Percentiles rank a stretch among this genome's conserved stretches.
phyloP scores from a whole-genome alignment of 257 asterid genomes.

The Jacaranda copaia region DNA sequence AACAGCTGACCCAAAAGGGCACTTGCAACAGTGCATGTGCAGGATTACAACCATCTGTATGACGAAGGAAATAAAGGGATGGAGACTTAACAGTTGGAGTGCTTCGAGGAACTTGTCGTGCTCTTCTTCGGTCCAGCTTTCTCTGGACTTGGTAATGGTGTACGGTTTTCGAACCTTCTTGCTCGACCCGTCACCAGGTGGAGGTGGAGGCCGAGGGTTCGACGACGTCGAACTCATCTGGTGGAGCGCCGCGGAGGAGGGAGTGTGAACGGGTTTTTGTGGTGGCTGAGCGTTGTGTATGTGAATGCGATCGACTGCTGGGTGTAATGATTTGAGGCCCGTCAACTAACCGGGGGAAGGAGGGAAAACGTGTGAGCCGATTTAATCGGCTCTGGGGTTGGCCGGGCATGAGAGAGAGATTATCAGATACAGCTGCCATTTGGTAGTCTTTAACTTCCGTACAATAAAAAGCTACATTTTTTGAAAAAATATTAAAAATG shows the following conservation, averaged over 20 bases:
- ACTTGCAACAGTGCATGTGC: neutral
- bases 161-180: constrained; percentile 85
- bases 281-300: neutral
- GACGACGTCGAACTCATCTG: constrained; percentile 55
- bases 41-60: neutral
- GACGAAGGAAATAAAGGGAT: constrained; percentile 17
- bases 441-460: neutral
- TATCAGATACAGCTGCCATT: neutral
- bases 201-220: constrained; percentile 42
- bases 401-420: neutral
- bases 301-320: neutral
- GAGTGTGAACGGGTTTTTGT: neutral
- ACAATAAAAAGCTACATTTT: too few species aligned
- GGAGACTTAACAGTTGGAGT: constrained; percentile 70
- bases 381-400: neutral
- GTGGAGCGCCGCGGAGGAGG: constrained; percentile 40
- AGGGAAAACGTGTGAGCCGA: neutral
- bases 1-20: too few species aligned
- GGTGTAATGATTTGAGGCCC: neutral
- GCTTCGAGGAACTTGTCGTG: constrained; percentile 95
- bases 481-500: too few species aligned
- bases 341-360: neutral
- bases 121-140: constrained; percentile 94
- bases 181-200: constrained; percentile 47
- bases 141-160: constrained; percentile 90